phyloP scores from a whole-genome alignment of 495 filamentous ascomycete genomes.

The Astrothelium subdiscretum region DNA sequence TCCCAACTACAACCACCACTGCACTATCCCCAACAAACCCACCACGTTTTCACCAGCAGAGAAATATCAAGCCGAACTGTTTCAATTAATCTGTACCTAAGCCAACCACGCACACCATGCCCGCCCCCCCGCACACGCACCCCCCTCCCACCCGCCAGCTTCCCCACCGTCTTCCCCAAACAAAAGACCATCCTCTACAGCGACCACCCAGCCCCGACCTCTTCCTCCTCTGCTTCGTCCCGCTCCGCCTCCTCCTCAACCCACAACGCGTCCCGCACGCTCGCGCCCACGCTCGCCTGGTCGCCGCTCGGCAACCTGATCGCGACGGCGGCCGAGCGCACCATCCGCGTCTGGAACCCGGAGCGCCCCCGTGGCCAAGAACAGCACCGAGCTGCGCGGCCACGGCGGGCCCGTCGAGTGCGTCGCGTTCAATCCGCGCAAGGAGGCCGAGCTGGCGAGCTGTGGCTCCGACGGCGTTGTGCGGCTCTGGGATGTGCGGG shows the following conservation, averaged over 20 bases:
- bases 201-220: neutral
- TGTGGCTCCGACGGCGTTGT: constrained; percentile 75
- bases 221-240: neutral
- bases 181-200: neutral
- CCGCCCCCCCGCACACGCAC: neutral
- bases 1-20: no score
- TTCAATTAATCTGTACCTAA: neutral
- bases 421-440: constrained; percentile 78
- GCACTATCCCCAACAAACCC: no score
- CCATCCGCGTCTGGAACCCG: constrained; percentile 28
- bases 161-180: neutral
- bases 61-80: no score
- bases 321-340: constrained; percentile 77
- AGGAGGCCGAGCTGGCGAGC: constrained; percentile 80
- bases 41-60: no score
- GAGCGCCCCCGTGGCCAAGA: constrained; percentile 14
- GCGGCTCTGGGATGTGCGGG: constrained; percentile 87
- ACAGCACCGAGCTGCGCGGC: constrained; percentile 47
- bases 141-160: neutral
- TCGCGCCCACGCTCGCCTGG: constrained; percentile 50
- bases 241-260: neutral
- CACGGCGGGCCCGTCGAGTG: constrained; percentile 69
- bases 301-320: constrained; percentile 76
- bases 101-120: neutral
- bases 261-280: neutral